phyloP scores from a whole-genome alignment of 1,284 basidiomycete species.

The Amylostereum chailletii region DNA sequence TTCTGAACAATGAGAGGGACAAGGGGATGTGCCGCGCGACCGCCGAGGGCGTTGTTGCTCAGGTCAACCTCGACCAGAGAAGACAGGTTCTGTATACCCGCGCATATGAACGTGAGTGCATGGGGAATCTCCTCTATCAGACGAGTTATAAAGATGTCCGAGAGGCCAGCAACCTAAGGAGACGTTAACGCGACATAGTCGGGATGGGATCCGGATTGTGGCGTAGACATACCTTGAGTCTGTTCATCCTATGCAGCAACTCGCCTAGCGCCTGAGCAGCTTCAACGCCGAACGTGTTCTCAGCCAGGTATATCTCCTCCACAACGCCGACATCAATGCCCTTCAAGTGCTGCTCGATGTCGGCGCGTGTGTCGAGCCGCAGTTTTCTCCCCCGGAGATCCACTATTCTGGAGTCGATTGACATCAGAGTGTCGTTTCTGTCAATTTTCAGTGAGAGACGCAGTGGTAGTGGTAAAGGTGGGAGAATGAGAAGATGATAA shows the following conservation, averaged over 20 bases:
- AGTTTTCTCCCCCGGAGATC: neutral
- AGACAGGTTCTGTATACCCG: constrained; percentile 32
- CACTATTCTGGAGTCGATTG: neutral
- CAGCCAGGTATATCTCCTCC: neutral
- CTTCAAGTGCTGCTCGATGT: neutral
- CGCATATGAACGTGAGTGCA: constrained; percentile 40
- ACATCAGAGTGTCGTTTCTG: no score
- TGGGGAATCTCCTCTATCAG: constrained; percentile 50
- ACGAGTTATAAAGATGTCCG: constrained; percentile 38
- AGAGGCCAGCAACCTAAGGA: constrained; percentile 6
- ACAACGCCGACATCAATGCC: neutral
- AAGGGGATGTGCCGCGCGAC: constrained; percentile 2
- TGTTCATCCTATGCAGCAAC: neutral
- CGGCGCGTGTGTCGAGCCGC: neutral
- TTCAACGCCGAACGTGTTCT: neutral
- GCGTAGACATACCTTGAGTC: neutral
- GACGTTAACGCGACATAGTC: neutral
- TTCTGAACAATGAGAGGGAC: constrained; percentile 4
- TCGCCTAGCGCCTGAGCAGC: neutral
- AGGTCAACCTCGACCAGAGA: constrained; percentile 41
- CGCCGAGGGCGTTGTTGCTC: constrained; percentile 50
- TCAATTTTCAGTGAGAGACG: no score
- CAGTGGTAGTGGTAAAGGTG: no score
- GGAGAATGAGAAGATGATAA: no score
- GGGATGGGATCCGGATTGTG: neutral